Conservation (phyloP, 2,329 filamentous ascomycete species). For the Pseudonectria foliicola region DNA sequence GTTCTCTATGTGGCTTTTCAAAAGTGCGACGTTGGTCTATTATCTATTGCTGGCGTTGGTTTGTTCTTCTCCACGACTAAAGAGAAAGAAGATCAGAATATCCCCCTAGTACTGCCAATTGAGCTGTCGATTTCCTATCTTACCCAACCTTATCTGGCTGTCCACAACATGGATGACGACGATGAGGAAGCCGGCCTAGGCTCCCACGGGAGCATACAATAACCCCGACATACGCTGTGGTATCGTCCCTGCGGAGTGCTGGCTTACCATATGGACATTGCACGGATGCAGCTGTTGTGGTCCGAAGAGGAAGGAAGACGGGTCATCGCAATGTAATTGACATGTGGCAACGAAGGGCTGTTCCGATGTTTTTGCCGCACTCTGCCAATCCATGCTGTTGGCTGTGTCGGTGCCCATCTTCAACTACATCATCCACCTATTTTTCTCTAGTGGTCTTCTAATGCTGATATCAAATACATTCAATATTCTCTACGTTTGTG, state of each 20-base stretch:
- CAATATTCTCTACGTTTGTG: slow-evolving; percentile 23
- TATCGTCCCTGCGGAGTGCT: slow-evolving; percentile 11
- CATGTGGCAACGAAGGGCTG: neutral
- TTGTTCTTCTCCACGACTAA: slow-evolving; percentile 35
- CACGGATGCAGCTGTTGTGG: slow-evolving; percentile 9
- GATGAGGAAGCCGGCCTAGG: slow-evolving; percentile 16
- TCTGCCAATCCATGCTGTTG: slow-evolving; percentile 3
- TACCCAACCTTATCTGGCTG: slow-evolving; percentile 25
- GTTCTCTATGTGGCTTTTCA: slow-evolving; percentile 27
- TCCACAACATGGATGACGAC: slow-evolving; percentile 26
- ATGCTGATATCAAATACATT: slow-evolving; percentile 54
- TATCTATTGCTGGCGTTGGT: slow-evolving; percentile 43
- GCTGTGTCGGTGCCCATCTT: slow-evolving; percentile 23
- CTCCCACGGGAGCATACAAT: slow-evolving; percentile 10
- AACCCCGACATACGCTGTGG: slow-evolving; percentile 12
- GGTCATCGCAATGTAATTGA: too few species aligned
- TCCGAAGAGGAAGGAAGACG: neutral
- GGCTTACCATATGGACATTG: slow-evolving; percentile 13
- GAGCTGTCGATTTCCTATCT: slow-evolving; percentile 28
- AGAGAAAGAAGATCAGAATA: slow-evolving; percentile 36
- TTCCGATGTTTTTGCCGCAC: neutral
- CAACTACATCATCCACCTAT: slow-evolving; percentile 22
- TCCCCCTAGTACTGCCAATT: slow-evolving; percentile 34
- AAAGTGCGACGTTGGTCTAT: slow-evolving; percentile 38
- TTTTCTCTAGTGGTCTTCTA: slow-evolving; percentile 55